Conservation (phyloP, 257 asterid species). For the Nicotiana noctiflora region DNA sequence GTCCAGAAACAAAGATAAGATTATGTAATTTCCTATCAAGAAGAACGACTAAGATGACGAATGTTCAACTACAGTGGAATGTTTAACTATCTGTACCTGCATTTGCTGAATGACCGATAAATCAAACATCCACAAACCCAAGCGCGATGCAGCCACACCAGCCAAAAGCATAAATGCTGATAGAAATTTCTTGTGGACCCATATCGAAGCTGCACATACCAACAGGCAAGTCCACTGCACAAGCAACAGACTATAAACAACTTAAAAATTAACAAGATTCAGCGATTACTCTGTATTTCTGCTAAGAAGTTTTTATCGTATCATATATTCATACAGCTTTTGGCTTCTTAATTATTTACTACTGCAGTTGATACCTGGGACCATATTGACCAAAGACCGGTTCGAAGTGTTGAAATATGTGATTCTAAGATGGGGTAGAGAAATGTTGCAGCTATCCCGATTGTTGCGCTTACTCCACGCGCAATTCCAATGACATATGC, state of each 20-base stretch:
- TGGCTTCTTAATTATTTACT: not conserved
- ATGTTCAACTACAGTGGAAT: not conserved
- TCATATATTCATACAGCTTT: not conserved
- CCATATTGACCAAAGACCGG: slow-evolving; percentile 96
- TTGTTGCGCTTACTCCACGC: slow-evolving; percentile 67
- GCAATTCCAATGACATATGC: slow-evolving; percentile 80
- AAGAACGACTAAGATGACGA: not conserved
- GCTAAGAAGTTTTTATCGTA: not conserved
- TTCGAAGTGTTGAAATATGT: slow-evolving; percentile 53
- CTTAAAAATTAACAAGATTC: not conserved
- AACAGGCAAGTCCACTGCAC: slow-evolving; percentile 79
- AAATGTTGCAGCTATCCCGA: slow-evolving; percentile 83
- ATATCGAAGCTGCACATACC: slow-evolving; percentile 63
- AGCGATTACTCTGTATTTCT: not conserved
- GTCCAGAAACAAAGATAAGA: not conserved
- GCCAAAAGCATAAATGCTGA: slow-evolving; percentile 68
- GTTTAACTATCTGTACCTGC: slow-evolving; percentile 44
- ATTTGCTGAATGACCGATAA: slow-evolving; percentile 83
- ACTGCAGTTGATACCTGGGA: slow-evolving; percentile 47
- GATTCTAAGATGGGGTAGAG: slow-evolving; percentile 58
- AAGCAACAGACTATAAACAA: not conserved
- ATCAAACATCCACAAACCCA: slow-evolving; percentile 97
- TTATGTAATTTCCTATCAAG: not conserved
- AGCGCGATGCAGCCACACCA: slow-evolving; percentile 84
- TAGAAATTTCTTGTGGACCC: slow-evolving; percentile 26